These are phyloP conservation scores for Phalaenopsis equestris DNA, from an alignment of 106 monocot genomes.

Conservation along the genomic window DNA sequence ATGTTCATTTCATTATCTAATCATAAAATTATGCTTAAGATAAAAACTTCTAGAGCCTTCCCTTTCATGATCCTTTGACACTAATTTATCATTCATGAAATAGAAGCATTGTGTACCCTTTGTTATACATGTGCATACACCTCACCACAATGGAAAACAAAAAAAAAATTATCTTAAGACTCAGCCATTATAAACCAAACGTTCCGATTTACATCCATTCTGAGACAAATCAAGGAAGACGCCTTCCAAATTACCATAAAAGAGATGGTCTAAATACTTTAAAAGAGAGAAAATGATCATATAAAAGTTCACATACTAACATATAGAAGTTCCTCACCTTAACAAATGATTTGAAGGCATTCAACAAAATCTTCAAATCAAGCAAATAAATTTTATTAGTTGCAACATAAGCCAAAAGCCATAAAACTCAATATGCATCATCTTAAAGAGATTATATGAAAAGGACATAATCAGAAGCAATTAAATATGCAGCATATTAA, in stretches of 20 bases:
- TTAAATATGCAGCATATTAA: too few relatives aligned
- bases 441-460: too few relatives aligned
- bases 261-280: neutral
- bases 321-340: neutral
- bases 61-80: too few relatives aligned
- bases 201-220: neutral
- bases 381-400: neutral
- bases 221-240: neutral
- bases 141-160: neutral
- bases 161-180: neutral
- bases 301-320: neutral
- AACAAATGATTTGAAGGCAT: neutral
- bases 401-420: neutral
- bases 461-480: neutral
- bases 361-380: neutral
- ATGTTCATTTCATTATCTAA: too few relatives aligned
- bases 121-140: neutral
- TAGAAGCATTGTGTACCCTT: too few relatives aligned
- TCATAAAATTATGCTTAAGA: too few relatives aligned
- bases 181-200: neutral
- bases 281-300: neutral
- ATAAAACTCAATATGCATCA: neutral
- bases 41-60: too few relatives aligned
- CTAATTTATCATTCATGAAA: too few relatives aligned
- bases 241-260: neutral